Evolutionary conservation across 2,329 filamentous ascomycete species (phyloP), one percentile per base, ranked within the genome.

Genomic region (Cercospora sp.): DNA sequence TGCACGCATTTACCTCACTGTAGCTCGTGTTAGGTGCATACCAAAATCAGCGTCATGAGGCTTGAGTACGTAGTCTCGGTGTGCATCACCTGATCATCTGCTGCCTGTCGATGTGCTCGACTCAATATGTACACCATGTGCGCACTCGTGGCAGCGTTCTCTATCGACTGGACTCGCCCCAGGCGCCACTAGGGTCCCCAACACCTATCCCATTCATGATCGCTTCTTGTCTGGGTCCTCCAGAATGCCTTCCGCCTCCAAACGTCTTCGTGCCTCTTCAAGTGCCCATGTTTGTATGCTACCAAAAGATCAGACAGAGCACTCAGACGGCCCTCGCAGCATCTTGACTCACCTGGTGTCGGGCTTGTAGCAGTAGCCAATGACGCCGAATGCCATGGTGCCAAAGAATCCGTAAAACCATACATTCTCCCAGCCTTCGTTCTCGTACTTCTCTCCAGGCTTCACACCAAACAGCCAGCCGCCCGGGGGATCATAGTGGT

Each of bases 201-300:
- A 33, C 57, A 20, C n/a, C 18, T 23, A 51, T 67, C 36, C 36
- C 36, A 64, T 33, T 39, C 36, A 61, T 45, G 59, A 61, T 53
- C 65, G 69, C 68, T 73, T 74, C 67, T 74, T 73, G 64, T 86
- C 82, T 48, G 91, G 90, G 77, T 97, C 94, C 77, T 92, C 88
- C 78, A 98, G 83, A 78, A 98, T 94, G 68, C 95, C 95, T 85
- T 99, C 95, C 69, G 89, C 91, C 84, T 99, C 95, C 87, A 99
- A 89, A 84, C 95, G 88, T 84, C 95, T 88, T 78, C 95, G 88
- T 63, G 95, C 95, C 84, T 99, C 95, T 83, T 99, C 95, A 53
- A 99, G 89, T 71, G 95, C 95, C 95, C 95, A 99, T 65, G 94
- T 98, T 85, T 98, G 95, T 88, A 99, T 97, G 81, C 95, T 99